Percentiles rank a stretch among this genome's conserved stretches.
Evolutionary conservation across 2,329 filamentous ascomycete species (phyloP).

Genomic region (Pyrenochaeta sp.): DNA sequence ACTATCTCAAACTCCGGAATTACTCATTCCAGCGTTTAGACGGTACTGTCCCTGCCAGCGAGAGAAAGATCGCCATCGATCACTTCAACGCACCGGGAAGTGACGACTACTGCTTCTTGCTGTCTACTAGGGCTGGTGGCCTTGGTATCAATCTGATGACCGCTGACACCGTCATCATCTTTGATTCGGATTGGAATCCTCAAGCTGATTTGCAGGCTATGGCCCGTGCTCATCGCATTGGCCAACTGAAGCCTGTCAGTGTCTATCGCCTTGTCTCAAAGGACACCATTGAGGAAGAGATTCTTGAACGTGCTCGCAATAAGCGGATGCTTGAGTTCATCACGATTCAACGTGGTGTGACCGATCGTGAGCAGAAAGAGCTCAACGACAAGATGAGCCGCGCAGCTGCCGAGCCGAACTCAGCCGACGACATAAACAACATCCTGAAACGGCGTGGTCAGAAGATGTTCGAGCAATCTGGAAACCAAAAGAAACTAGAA

Average conservation of each 20-base stretch:
- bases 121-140: constrained; percentile 94
- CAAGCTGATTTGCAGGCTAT: constrained; percentile 98
- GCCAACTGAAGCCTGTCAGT: constrained; percentile 93
- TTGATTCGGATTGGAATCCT: constrained; percentile 99
- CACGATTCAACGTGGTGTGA: constrained; percentile 95
- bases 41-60: constrained; percentile 88
- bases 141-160: constrained; percentile 99
- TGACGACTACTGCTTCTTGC: constrained; percentile 92
- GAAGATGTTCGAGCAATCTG: constrained; percentile 97
- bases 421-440: constrained; percentile 92
- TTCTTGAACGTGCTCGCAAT: constrained; percentile 93
- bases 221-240: constrained; percentile 97
- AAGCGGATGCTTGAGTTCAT: constrained; percentile 97
- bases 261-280: constrained; percentile 97
- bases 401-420: constrained; percentile 79
- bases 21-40: constrained; percentile 95
- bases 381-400: constrained; percentile 73
- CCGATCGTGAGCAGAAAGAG: constrained; percentile 87
- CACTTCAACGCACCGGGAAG: constrained; percentile 98
- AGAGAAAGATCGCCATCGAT: constrained; percentile 92
- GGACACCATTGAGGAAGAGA: constrained; percentile 97
- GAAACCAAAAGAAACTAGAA: constrained; percentile 95
- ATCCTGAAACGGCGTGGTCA: constrained; percentile 98
- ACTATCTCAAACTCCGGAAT: constrained; percentile 91
- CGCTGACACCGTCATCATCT: constrained; percentile 95